Percentiles rank a stretch among this genome's conserved stretches.
These are phyloP conservation scores for Dendrothele bispora DNA, from an alignment of 768 basidiomycete species.

Conservation along the genomic window DNA sequence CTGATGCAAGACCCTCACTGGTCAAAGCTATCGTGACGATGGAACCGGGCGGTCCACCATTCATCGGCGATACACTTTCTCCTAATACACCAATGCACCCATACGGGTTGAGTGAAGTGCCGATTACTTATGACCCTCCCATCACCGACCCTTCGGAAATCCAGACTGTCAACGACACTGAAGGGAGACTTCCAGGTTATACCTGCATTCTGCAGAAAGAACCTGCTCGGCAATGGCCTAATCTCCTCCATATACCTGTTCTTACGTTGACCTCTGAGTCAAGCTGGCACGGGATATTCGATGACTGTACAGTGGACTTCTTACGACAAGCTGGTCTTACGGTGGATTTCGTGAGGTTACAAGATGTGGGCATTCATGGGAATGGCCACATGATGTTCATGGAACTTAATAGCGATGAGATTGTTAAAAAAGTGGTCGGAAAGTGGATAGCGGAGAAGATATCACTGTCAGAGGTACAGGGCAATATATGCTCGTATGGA, in stretches of 20 bases:
- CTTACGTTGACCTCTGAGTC: constrained; percentile 49
- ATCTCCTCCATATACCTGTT: constrained; percentile 43
- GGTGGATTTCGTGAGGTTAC: constrained; percentile 40
- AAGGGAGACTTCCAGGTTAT: constrained; percentile 29
- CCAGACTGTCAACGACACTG: constrained; percentile 21
- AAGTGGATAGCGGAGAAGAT: constrained; percentile 34
- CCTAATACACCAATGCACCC: constrained; percentile 36
- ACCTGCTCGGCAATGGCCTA: constrained; percentile 41
- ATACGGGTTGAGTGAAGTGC: constrained; percentile 49
- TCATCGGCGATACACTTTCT: constrained; percentile 39
- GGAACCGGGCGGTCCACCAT: constrained; percentile 53
- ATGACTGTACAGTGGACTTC: constrained; percentile 43
- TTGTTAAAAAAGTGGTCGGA: constrained; percentile 39
- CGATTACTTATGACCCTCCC: constrained; percentile 43
- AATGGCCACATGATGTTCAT: constrained; percentile 61
- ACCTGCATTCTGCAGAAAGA: constrained; percentile 42
- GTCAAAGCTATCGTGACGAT: constrained; percentile 49
- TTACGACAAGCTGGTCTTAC: constrained; percentile 43
- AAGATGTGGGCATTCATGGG: constrained; percentile 45
- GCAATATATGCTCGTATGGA: too few relatives aligned
- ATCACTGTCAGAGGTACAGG: too few relatives aligned
- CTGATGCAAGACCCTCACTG: constrained; percentile 41
- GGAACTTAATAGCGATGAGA: constrained; percentile 47
- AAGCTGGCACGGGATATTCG: constrained; percentile 51
- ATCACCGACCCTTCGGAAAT: constrained; percentile 39